phyloP scores from a whole-genome alignment of 768 basidiomycete genomes.

The Termitomyces sp. region DNA sequence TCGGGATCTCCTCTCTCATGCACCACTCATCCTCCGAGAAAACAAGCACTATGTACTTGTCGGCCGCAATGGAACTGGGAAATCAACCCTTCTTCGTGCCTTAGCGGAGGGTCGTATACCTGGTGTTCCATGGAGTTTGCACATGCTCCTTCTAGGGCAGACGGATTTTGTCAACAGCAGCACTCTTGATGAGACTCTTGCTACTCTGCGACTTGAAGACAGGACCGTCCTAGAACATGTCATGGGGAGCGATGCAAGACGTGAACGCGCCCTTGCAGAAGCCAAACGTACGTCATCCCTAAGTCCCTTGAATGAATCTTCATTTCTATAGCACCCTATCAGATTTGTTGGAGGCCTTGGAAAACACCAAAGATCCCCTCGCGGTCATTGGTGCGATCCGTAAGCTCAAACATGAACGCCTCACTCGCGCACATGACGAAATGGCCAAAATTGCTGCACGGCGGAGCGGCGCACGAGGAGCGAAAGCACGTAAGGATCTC shows the following conservation, averaged over 20 bases:
- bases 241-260: constrained; percentile 37
- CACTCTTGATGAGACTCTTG: constrained; percentile 16
- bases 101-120: constrained; percentile 43
- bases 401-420: constrained; percentile 22
- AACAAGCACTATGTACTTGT: constrained; percentile 51
- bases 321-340: background rate
- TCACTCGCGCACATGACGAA: constrained; percentile 27
- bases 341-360: constrained; percentile 20
- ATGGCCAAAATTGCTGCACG: constrained; percentile 45
- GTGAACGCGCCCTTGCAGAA: constrained; percentile 28
- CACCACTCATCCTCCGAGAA: constrained; percentile 47
- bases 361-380: constrained; percentile 22
- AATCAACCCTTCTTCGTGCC: constrained; percentile 42
- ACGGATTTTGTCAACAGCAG: constrained; percentile 22
- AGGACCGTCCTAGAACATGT: constrained; percentile 35
- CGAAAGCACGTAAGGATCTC: constrained; percentile 50
- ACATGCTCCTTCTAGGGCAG: constrained; percentile 44
- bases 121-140: constrained; percentile 38
- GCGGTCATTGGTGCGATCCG: constrained; percentile 22
- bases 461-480: constrained; percentile 54
- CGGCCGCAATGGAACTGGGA: constrained; percentile 55
- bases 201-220: constrained; percentile 13
- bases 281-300: constrained; percentile 21
- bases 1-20: constrained; percentile 48
- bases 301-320: background rate